Conservation (phyloP, 2,329 filamentous ascomycete genomes). For the Ascochyta clinopodiicola region DNA sequence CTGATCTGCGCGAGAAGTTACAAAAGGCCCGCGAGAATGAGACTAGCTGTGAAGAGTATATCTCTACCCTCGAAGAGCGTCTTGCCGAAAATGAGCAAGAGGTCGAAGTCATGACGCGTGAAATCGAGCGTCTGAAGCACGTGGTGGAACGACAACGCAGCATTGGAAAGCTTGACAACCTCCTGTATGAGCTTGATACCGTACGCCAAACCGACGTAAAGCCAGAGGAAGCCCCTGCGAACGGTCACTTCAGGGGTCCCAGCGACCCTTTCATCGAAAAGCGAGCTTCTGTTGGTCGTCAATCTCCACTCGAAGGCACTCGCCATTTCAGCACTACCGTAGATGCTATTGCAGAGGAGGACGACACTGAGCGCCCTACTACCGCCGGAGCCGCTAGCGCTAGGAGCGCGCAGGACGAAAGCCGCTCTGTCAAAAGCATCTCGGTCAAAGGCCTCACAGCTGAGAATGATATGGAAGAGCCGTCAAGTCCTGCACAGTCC, state of each 20-base stretch:
- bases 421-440: slow-evolving; percentile 7
- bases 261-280: slow-evolving; percentile 45
- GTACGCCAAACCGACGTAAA: slow-evolving; percentile 48
- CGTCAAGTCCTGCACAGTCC: slow-evolving; percentile 77
- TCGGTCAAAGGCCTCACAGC: slow-evolving; percentile 27
- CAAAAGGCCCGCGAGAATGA: slow-evolving; percentile 88
- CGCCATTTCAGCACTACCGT: slow-evolving; percentile 43
- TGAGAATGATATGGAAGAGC: slow-evolving; percentile 50
- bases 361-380: slow-evolving; percentile 38
- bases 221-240: slow-evolving; percentile 37
- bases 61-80: slow-evolving; percentile 93
- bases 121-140: slow-evolving; percentile 91
- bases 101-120: slow-evolving; percentile 93
- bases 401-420: slow-evolving; percentile 4
- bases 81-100: slow-evolving; percentile 96
- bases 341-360: slow-evolving; percentile 47
- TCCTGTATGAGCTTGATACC: slow-evolving; percentile 87
- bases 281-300: slow-evolving; percentile 31
- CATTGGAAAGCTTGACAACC: slow-evolving; percentile 89
- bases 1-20: slow-evolving; percentile 90
- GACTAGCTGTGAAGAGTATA: slow-evolving; percentile 90
- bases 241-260: slow-evolving; percentile 44
- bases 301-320: slow-evolving; percentile 31
- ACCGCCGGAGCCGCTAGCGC: slow-evolving; percentile 32
- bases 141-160: slow-evolving; percentile 95